Conservation (phyloP, 202 grass and related monocot genomes). For the Zizania palustris region DNA sequence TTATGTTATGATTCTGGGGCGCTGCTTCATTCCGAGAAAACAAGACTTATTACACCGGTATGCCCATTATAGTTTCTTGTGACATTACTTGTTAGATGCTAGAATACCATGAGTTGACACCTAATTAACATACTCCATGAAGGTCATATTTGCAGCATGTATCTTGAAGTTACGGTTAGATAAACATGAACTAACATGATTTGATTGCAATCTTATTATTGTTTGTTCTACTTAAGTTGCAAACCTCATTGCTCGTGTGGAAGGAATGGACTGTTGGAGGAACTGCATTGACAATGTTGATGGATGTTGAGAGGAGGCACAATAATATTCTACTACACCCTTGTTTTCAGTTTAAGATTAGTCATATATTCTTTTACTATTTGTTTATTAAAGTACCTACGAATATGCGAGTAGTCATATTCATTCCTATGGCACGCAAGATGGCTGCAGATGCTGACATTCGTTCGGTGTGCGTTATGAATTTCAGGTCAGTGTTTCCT, state of each 20-base stretch:
- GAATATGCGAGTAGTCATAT: neutral
- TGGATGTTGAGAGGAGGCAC: constrained; percentile 98
- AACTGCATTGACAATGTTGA: constrained; percentile 90
- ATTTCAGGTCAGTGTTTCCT: constrained; percentile 74
- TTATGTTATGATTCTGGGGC: too few relatives aligned
- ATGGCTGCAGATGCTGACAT: constrained; percentile 89
- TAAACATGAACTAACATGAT: constrained; percentile 26
- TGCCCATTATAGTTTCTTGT: too few relatives aligned
- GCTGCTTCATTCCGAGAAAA: too few relatives aligned
- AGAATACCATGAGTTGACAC: neutral
- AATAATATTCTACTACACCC: constrained; percentile 54
- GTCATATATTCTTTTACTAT: neutral
- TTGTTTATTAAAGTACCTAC: constrained; percentile 30
- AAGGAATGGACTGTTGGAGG: constrained; percentile 97
- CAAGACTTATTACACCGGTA: too few relatives aligned
- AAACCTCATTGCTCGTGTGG: constrained; percentile 81
- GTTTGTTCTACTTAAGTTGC: constrained; percentile 57
- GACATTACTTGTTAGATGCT: too few relatives aligned
- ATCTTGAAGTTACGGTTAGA: too few relatives aligned
- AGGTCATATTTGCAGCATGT: neutral
- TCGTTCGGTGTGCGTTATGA: constrained; percentile 84
- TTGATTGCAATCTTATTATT: neutral
- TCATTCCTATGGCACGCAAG: constrained; percentile 78
- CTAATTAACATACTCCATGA: neutral
- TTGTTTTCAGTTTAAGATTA: neutral